Evolutionary conservation across 169 alveolate genomes (phyloP).

Genomic region (Plasmodium inui): DNA sequence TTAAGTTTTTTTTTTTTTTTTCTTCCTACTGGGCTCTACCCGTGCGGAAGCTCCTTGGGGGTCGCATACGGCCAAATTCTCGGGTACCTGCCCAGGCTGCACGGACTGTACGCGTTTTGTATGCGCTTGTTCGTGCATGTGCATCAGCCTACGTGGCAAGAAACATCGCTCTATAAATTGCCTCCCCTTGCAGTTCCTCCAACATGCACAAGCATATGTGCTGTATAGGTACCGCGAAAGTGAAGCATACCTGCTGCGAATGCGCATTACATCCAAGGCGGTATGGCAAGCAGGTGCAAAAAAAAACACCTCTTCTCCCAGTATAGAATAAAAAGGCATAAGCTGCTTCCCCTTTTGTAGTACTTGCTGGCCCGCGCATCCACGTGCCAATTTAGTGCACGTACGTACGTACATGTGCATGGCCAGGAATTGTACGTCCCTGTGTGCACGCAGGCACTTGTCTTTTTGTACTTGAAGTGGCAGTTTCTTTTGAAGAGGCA

Average conservation of each 20-base stretch:
- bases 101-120: not conserved
- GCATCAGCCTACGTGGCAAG: not conserved
- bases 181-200: not conserved
- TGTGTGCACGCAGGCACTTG: slow-evolving; percentile 25
- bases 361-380: not conserved
- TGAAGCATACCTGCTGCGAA: not conserved
- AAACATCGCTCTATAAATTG: not conserved
- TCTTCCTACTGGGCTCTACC: not conserved
- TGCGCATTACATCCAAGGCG: not conserved
- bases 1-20: not conserved
- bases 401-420: not conserved
- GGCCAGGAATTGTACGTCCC: slow-evolving; percentile 1
- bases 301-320: not conserved
- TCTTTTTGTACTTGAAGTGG: not conserved
- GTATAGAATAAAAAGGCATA: not conserved
- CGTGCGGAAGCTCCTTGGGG: not conserved
- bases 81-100: not conserved
- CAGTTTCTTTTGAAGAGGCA: not conserved
- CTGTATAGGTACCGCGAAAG: not conserved
- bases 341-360: not conserved
- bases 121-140: not conserved
- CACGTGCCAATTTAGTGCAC: not conserved
- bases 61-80: not conserved
- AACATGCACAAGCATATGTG: not conserved
- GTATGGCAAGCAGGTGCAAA: not conserved